These are phyloP conservation scores for Aspergillus sparsus DNA, from an alignment of 495 filamentous ascomycete species.

Conservation along the genomic window DNA sequence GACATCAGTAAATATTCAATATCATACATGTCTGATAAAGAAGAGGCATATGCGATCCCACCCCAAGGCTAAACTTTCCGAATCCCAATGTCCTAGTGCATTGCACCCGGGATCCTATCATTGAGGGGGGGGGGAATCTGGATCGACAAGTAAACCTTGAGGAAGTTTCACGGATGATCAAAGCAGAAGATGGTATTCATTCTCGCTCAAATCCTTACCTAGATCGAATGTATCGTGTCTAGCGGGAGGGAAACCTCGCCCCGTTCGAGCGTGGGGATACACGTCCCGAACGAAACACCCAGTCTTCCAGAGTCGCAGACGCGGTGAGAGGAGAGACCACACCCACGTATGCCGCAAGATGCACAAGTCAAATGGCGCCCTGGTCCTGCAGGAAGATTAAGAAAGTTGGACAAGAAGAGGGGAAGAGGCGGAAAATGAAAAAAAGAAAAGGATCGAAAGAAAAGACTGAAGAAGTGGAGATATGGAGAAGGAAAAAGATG, in stretches of 20 bases:
- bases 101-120: conserved; percentile 14
- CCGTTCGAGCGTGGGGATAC: conserved; percentile 17
- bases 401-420: background rate
- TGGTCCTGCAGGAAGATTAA: background rate
- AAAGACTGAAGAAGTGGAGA: background rate
- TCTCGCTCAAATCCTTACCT: background rate
- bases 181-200: too few relatives aligned
- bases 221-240: conserved; percentile 1
- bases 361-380: background rate
- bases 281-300: conserved; percentile 16
- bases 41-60: background rate
- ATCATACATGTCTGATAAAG: conserved; percentile 3
- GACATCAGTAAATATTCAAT: conserved; percentile 16
- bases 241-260: conserved; percentile 12
- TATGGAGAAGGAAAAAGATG: conserved; percentile 16
- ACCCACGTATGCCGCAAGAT: conserved; percentile 5
- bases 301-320: conserved; percentile 12
- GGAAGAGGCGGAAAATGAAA: background rate
- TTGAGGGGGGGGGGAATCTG: conserved; percentile 5
- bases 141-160: conserved; percentile 15
- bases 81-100: conserved; percentile 12
- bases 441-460: conserved; percentile 3
- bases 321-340: conserved; percentile 16
- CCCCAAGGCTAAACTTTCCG: conserved; percentile 5
- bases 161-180: background rate